A percentile compares a stretch with the other conserved stretches of the same genome.
Conservation (phyloP, 2,329 filamentous ascomycete species). For the Metarhizium sp. region DNA sequence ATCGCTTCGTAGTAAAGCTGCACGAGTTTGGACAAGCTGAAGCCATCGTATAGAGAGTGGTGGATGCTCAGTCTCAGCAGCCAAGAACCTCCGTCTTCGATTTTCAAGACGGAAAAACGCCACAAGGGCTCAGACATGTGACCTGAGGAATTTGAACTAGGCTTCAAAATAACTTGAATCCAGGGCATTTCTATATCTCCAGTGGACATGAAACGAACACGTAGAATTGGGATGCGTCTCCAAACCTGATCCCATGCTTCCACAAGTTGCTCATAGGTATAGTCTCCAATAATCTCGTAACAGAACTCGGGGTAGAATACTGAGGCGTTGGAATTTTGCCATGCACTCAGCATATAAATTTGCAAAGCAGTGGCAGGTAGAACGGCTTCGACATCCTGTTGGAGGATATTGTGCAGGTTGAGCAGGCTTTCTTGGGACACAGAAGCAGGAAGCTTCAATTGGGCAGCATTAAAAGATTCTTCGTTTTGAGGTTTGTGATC, state of each 20-base stretch:
- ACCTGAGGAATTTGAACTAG: neutral
- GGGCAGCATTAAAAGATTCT: neutral
- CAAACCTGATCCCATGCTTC: slow-evolving; percentile 54
- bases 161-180: slow-evolving; percentile 49
- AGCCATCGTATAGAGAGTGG: slow-evolving; percentile 80
- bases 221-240: slow-evolving; percentile 49
- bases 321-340: slow-evolving; percentile 56
- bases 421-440: slow-evolving; percentile 32
- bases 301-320: slow-evolving; percentile 69
- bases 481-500: neutral
- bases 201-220: slow-evolving; percentile 56
- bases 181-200: slow-evolving; percentile 38
- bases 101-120: slow-evolving; percentile 10
- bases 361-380: slow-evolving; percentile 71
- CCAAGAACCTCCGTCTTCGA: slow-evolving; percentile 8
- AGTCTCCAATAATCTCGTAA: slow-evolving; percentile 39
- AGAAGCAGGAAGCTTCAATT: slow-evolving; percentile 21
- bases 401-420: slow-evolving; percentile 26
- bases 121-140: slow-evolving; percentile 13
- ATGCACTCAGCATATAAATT: slow-evolving; percentile 68
- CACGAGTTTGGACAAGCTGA: slow-evolving; percentile 62
- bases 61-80: slow-evolving; percentile 55
- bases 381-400: slow-evolving; percentile 40
- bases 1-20: slow-evolving; percentile 12
- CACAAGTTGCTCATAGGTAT: slow-evolving; percentile 33